phyloP scores from a whole-genome alignment of 1,284 basidiomycete species.

The Ustilago curta region DNA sequence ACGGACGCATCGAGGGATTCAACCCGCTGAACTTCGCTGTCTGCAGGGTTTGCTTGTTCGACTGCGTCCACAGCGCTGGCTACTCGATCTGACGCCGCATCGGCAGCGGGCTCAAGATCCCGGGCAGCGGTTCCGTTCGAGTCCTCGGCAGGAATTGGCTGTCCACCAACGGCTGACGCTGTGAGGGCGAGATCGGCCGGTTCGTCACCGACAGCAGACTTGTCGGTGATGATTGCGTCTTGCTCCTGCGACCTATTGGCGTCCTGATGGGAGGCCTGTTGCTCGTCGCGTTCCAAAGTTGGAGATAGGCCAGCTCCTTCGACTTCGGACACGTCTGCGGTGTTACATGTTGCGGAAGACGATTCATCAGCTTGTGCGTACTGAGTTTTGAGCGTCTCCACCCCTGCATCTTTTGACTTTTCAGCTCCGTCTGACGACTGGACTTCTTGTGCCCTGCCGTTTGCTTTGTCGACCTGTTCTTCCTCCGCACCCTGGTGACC shows the following conservation, averaged over 20 bases:
- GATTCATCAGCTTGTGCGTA: background rate
- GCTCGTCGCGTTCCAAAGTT: background rate
- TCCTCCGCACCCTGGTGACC: background rate
- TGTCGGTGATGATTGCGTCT: background rate
- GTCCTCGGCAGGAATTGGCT: background rate
- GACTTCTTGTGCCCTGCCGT: background rate
- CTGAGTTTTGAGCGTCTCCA: background rate
- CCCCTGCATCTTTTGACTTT: background rate
- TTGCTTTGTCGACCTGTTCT: background rate
- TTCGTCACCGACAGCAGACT: background rate
- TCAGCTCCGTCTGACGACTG: background rate
- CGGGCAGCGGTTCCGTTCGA: background rate
- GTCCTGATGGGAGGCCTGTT: background rate
- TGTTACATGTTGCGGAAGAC: background rate
- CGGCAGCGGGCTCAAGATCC: background rate
- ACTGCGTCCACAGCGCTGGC: conserved; percentile 9
- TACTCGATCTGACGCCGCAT: background rate
- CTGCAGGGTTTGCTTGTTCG: conserved; percentile 9
- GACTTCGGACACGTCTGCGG: background rate
- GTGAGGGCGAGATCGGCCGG: background rate
- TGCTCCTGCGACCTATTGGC: background rate
- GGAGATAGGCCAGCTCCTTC: background rate
- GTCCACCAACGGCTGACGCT: background rate
- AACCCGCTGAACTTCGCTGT: background rate
- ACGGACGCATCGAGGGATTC: background rate